These are phyloP conservation scores for Trichoderma citrinoviride DNA, from an alignment of 2,329 filamentous ascomycete genomes.

Conservation along the genomic window DNA sequence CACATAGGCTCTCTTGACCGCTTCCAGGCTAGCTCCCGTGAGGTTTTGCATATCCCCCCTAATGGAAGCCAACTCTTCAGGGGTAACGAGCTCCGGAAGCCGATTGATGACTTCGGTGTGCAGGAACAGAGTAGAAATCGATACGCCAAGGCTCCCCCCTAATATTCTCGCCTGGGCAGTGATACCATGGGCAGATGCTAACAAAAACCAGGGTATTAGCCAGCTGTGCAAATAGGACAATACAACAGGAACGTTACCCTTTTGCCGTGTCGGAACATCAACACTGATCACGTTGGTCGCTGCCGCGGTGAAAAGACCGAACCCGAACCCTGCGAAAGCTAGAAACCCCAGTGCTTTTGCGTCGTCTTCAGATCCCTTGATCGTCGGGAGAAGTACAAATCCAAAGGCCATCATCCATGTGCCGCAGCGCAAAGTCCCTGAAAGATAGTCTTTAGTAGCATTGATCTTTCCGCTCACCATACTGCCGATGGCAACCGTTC, in stretches of 20 bases:
- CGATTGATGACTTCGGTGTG: conserved; percentile 31
- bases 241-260: conserved; percentile 37
- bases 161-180: conserved; percentile 51
- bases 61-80: conserved; percentile 32
- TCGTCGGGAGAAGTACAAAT: conserved; percentile 46
- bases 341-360: conserved; percentile 49
- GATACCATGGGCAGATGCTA: conserved; percentile 49
- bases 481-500: conserved; percentile 46
- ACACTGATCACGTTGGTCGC: conserved; percentile 46
- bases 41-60: conserved; percentile 28
- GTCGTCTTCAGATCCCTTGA: conserved; percentile 35
- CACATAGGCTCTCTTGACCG: conserved; percentile 41
- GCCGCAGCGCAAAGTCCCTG: conserved; percentile 44
- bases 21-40: conserved; percentile 30
- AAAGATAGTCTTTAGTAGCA: conserved; percentile 40
- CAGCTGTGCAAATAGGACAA: background rate
- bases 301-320: conserved; percentile 48
- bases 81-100: conserved; percentile 31
- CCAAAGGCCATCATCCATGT: conserved; percentile 46
- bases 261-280: conserved; percentile 45
- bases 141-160: conserved; percentile 55
- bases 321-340: conserved; percentile 52
- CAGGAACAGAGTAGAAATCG: conserved; percentile 50
- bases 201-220: background rate
- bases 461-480: conserved; percentile 44